Base-by-base conservation (phyloP, 345 rosid species). In the Fremontodendron californicum region DNA sequence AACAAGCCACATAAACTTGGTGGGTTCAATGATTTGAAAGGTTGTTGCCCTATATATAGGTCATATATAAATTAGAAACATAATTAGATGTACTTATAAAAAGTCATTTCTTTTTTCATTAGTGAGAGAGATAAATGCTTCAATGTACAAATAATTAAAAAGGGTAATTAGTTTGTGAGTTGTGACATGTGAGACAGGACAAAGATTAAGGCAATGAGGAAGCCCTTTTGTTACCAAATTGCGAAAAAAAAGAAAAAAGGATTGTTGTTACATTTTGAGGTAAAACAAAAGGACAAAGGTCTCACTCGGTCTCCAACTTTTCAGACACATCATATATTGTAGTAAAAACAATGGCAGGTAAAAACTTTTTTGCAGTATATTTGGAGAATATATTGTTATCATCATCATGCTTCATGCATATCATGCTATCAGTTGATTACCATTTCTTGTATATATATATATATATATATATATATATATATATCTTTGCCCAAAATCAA, bases 281-380 rank as follows among this genome's bases (percentile, higher is more conserved):
- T 25, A 10, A 75, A 58, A 25, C 11, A 58, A 58, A 51, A 77
- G 10, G 84, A 76, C 87, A 80, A 74, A 16, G 75, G 27, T 45
- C n/a, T 78, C 77, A n/a, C 58, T 77, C 49, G 82, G 83, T 82
- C 84, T 86, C 81, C 74, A 82, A 77, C 78, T 80, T 81, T 84
- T 77, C 86, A 78, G 83, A 86, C 87, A 73, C 64, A 62, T 52
- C 74, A 45, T 64, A 35, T 39, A 70, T 25, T 40, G 11, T 21
- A 39, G 37, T n/a, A 35, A 37, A 25, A 74, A 25, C n/a, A 16
- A 69, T 63, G 76, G 70, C 80, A 42, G 78, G 64, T 49, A 29
- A 78, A 48, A 43, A 15, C 9, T 15, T 42, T 42, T 21, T 25
- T 23, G n/a, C 21, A 15, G 6, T 25, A 25, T 25, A 13, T 29